Conservation (phyloP, 208 protist genomes). For the Trichomonas gallinae region DNA sequence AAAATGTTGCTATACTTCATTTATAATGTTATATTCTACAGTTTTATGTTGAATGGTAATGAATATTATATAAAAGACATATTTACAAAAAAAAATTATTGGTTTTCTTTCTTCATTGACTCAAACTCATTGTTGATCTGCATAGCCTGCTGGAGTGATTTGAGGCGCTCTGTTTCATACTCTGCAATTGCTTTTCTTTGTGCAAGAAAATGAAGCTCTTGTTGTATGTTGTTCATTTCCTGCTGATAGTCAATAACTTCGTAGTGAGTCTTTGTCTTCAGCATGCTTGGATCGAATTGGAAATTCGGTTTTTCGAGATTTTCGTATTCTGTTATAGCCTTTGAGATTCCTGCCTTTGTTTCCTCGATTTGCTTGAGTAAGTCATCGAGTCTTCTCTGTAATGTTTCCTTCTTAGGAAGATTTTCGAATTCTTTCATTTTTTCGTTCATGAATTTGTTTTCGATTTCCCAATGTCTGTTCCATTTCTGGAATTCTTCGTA, state of each 20-base stretch:
- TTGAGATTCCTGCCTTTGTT: neutral
- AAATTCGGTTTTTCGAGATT: neutral
- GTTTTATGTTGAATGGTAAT: too few relatives aligned
- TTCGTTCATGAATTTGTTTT: neutral
- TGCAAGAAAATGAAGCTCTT: neutral
- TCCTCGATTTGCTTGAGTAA: neutral
- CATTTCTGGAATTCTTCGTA: neutral
- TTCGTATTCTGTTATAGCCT: neutral
- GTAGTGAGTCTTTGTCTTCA: neutral
- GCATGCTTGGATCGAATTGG: neutral
- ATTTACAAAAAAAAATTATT: too few relatives aligned
- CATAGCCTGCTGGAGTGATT: neutral
- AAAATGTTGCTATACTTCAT: too few relatives aligned
- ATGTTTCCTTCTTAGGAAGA: neutral
- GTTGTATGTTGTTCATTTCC: neutral
- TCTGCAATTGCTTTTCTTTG: neutral
- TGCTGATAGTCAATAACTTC: neutral
- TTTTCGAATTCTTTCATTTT: neutral
- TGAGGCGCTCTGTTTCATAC: neutral
- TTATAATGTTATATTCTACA: too few relatives aligned
- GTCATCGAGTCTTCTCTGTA: neutral
- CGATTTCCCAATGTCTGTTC: neutral
- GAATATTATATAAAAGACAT: too few relatives aligned
- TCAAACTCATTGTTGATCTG: neutral
- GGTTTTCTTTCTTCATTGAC: too few relatives aligned